Percentiles rank a stretch among this genome's conserved stretches.
Evolutionary conservation across 2,329 filamentous ascomycete genomes (phyloP).

Genomic region (Trichophyton rubrum): DNA sequence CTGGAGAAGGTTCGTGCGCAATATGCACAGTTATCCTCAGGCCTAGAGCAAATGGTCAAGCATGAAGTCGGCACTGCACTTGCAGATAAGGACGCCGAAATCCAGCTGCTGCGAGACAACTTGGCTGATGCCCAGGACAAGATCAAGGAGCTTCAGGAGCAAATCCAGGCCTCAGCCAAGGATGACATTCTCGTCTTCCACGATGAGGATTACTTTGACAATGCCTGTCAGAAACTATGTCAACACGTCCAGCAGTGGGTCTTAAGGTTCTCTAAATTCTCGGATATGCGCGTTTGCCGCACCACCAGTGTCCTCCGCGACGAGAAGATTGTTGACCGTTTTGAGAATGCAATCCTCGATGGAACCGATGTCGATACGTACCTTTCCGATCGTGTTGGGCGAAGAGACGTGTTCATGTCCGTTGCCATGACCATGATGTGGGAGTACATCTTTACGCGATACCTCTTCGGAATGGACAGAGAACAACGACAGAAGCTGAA

Average conservation of each 20-base stretch:
- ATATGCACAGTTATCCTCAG: slow-evolving; percentile 49
- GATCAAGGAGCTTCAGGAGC: slow-evolving; percentile 46
- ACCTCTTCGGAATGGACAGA: slow-evolving; percentile 96
- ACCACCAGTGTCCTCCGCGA: slow-evolving; percentile 73
- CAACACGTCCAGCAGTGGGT: slow-evolving; percentile 97
- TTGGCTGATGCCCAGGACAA: slow-evolving; percentile 57
- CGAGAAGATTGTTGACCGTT: slow-evolving; percentile 83
- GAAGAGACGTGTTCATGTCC: slow-evolving; percentile 94
- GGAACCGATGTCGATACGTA: slow-evolving; percentile 85
- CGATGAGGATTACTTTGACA: slow-evolving; percentile 92
- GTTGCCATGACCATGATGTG: slow-evolving; percentile 99
- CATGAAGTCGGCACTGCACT: slow-evolving; percentile 52
- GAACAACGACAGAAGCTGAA: slow-evolving; percentile 98
- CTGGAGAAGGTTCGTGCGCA: slow-evolving; percentile 55
- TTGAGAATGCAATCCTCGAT: slow-evolving; percentile 89
- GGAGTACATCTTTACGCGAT: slow-evolving; percentile 96
- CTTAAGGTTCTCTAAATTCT: slow-evolving; percentile 93
- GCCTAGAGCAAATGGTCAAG: slow-evolving; percentile 50
- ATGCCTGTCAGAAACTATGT: slow-evolving; percentile 85
- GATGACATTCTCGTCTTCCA: slow-evolving; percentile 67
- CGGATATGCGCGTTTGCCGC: slow-evolving; percentile 78
- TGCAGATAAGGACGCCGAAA: slow-evolving; percentile 73
- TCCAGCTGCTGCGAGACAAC: slow-evolving; percentile 63
- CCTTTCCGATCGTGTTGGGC: slow-evolving; percentile 72
- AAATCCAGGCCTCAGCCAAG: slow-evolving; percentile 45